Base-by-base conservation (phyloP, 345 rosid genomes). In the Garcia nutans region DNA sequence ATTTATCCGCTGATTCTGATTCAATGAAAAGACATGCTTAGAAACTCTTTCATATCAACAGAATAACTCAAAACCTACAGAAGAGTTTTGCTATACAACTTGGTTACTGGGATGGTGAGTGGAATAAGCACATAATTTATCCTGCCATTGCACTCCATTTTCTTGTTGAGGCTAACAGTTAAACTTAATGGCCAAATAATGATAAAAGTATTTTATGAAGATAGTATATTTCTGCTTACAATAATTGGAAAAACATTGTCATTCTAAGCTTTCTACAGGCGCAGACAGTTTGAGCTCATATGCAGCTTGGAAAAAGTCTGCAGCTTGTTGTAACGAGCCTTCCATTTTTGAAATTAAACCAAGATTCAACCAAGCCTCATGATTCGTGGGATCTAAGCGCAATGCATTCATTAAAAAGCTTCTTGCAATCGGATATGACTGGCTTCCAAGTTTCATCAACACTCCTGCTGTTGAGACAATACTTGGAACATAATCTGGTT, bases 291-390 rank as follows among this genome's bases (percentile, higher is more conserved):
- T 73, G 52, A 96, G 93, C 73, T 96, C 97, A 80, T 89, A 88
- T 6, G 99, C 97, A 67, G 98, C 98, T 81, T 96, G 97, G 80
- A 89, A 92, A 81, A 80, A 96, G 37, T 96, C 97, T 41, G 97
- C 97, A 23, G 98, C 98, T 85, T 88, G 93, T 55, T 85, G 88
- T 28, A 87, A 71, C 4, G 86, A 86, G 74, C 98, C 99, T 84
- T 96, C 96, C 90, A 64, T 82, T 81, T 90, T 93, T 69, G 93
- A 85, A 78, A 95, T 87, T 71, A 82, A 70, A 54, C 96, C 99
- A 22, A 96, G 92, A 80, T 89, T 88, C 88, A 87, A 85, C 97
- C 98, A 96, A 3, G 92, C 95, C 42, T 89, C 83, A 13, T 91
- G 92, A 72, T 89, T 90, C 26, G 88, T 88, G 33, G 99, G 97